Evolutionary conservation across 2,329 filamentous ascomycete species (phyloP).

Genomic region (Penicillium sp.): DNA sequence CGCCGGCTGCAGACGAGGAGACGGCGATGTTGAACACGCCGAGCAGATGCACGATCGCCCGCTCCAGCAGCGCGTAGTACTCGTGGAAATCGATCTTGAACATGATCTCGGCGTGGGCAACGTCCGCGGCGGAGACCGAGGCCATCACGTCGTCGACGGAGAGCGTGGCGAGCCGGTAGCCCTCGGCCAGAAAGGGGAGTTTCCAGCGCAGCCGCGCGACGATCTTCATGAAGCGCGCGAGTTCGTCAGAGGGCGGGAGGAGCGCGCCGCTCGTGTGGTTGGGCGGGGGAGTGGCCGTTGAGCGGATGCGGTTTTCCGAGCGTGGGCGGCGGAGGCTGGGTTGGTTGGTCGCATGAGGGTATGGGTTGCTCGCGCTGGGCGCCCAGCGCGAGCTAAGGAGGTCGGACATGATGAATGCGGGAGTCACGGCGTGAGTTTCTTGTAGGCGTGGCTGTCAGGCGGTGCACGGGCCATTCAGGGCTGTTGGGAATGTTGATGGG

Average conservation of each 20-base stretch:
- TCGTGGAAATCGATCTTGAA: slow-evolving; percentile 78
- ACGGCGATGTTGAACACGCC: slow-evolving; percentile 61
- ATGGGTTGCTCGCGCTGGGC: slow-evolving; percentile 10
- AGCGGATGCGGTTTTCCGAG: slow-evolving; percentile 6
- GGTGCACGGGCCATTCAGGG: slow-evolving; percentile 10
- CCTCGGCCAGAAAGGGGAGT: slow-evolving; percentile 57
- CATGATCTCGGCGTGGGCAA: slow-evolving; percentile 57
- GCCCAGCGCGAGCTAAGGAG: slow-evolving; percentile 29
- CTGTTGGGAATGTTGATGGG: too few relatives aligned
- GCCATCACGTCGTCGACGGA: slow-evolving; percentile 22
- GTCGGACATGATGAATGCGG: slow-evolving; percentile 8
- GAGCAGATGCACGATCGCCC: slow-evolving; percentile 66
- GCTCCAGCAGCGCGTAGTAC: slow-evolving; percentile 70
- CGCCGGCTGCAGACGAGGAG: slow-evolving; percentile 26
- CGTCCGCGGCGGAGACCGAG: slow-evolving; percentile 17
- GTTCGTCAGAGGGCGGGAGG: slow-evolving; percentile 42
- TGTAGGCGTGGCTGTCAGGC: neutral
- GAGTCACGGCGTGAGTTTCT: neutral
- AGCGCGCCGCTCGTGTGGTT: slow-evolving; percentile 6
- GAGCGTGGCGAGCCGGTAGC: slow-evolving; percentile 53
- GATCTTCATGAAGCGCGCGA: slow-evolving; percentile 60
- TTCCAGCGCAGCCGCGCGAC: slow-evolving; percentile 63
- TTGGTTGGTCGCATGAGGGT: neutral
- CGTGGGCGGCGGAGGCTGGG: slow-evolving; percentile 4
- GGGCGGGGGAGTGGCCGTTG: slow-evolving; percentile 3